phyloP scores from a whole-genome alignment of 768 basidiomycete genomes.

The Amanita thiersii region DNA sequence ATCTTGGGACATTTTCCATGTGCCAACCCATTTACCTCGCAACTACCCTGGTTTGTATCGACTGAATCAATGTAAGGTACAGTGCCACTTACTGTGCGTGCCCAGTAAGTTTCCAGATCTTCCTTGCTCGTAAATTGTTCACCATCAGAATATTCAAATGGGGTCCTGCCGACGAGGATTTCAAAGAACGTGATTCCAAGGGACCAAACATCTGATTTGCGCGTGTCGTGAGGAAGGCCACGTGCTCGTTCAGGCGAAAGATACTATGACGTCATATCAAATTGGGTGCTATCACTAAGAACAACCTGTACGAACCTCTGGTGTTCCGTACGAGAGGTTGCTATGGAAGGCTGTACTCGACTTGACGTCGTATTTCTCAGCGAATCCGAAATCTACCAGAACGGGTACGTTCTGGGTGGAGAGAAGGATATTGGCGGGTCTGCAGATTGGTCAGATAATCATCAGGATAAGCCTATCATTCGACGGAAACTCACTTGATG shows the following conservation, averaged over 20 bases:
- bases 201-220: constrained; percentile 86
- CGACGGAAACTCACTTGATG: constrained; percentile 63
- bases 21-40: constrained; percentile 82
- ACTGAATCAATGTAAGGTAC: background rate
- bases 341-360: constrained; percentile 68
- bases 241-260: constrained; percentile 88
- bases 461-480: constrained; percentile 4
- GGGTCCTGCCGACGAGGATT: constrained; percentile 85
- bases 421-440: constrained; percentile 90
- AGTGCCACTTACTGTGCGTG: constrained; percentile 51
- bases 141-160: constrained; percentile 77
- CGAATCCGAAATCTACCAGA: constrained; percentile 95
- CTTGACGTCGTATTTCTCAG: constrained; percentile 69
- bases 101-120: constrained; percentile 82
- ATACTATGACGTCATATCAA: constrained; percentile 46
- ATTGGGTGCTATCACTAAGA: background rate
- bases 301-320: constrained; percentile 49
- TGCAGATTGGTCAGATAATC: constrained; percentile 22
- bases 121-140: constrained; percentile 75
- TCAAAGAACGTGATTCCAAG: constrained; percentile 91
- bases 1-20: constrained; percentile 59
- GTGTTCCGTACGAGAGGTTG: constrained; percentile 84
- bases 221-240: constrained; percentile 86
- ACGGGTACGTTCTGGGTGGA: constrained; percentile 73
- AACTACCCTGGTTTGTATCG: constrained; percentile 30